phyloP scores from a whole-genome alignment of 305 asterid species.

The Solanum hybrid region DNA sequence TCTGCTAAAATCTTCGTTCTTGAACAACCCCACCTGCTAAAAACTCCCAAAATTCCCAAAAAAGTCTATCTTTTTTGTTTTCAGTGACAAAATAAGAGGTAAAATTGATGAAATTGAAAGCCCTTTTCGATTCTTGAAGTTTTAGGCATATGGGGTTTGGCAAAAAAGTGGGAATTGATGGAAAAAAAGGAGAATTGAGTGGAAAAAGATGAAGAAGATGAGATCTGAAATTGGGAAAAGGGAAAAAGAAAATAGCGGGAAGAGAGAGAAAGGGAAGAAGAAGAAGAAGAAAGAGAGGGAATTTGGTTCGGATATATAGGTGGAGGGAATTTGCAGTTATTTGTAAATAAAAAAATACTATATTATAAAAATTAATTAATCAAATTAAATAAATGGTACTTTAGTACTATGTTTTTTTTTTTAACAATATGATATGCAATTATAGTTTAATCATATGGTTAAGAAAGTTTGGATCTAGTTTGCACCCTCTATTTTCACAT shows the following conservation, averaged over 20 bases:
- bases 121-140: background rate
- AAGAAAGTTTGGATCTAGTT: background rate
- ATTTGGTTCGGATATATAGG: slow-evolving; percentile 78
- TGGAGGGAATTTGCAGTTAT: slow-evolving; percentile 70
- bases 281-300: slow-evolving; percentile 44
- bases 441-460: background rate
- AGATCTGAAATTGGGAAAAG: slow-evolving; percentile 14
- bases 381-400: background rate
- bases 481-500: background rate
- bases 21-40: background rate
- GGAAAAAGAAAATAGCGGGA: background rate
- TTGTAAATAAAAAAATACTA: background rate
- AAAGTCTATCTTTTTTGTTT: background rate
- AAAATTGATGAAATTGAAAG: slow-evolving; percentile 3
- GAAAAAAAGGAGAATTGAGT: background rate
- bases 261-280: background rate
- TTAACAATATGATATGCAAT: background rate
- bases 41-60: background rate
- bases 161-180: background rate
- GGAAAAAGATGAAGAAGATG: slow-evolving; percentile 3
- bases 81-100: background rate
- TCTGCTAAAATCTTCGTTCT: slow-evolving; percentile 2
- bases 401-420: background rate
- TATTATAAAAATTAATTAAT: background rate
- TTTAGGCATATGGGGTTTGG: background rate